Conservation (phyloP, 176 grass and related monocot species). For the Pharus latifolius region DNA sequence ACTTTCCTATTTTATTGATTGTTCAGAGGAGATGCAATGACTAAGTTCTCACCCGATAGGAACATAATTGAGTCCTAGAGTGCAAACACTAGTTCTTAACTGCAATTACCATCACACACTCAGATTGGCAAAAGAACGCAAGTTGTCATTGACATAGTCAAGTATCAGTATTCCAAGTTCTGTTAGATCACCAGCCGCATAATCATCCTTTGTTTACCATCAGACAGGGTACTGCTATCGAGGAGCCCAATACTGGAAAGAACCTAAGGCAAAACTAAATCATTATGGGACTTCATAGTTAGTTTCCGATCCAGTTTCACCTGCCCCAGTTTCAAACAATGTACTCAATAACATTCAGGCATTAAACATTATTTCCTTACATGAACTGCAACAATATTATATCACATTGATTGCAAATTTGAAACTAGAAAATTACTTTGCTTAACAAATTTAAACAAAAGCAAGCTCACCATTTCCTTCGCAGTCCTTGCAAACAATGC, state of each 20-base stretch:
- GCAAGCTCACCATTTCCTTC: constrained; percentile 53
- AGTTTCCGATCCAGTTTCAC: neutral
- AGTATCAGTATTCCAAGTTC: neutral
- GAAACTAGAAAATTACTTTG: neutral
- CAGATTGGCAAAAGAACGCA: neutral
- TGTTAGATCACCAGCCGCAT: neutral
- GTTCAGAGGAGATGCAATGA: neutral
- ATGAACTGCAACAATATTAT: neutral
- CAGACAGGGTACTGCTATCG: neutral
- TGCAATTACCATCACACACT: neutral
- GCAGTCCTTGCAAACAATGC: constrained; percentile 45
- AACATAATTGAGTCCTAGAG: neutral
- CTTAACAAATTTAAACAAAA: neutral
- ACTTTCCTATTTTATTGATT: neutral
- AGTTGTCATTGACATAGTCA: neutral
- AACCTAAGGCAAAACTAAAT: neutral
- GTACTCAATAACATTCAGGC: neutral
- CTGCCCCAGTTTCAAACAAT: neutral
- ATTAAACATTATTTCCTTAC: neutral
- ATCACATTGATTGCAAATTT: neutral
- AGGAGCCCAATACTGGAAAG: neutral
- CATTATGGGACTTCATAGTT: neutral
- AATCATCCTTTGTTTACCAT: neutral
- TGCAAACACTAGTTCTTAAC: neutral
- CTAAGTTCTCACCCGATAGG: neutral